Conservation (phyloP, 805 yeast genomes). For the Wickerhamiella dianesei region DNA sequence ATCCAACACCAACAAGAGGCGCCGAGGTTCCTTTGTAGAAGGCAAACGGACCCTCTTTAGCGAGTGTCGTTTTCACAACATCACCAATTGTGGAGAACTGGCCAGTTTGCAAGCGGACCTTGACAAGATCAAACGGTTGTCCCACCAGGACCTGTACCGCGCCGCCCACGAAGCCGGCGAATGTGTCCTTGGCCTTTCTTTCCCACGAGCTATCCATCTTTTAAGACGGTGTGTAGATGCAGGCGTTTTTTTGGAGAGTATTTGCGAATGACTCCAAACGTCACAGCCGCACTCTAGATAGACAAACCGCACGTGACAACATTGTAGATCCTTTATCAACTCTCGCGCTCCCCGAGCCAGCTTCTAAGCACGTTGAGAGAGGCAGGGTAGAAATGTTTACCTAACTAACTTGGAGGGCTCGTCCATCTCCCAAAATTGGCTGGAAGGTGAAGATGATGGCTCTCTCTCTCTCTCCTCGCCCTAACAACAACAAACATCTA, state of each 20-base stretch:
- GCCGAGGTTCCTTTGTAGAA: constrained; percentile 57
- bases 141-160: constrained; percentile 44
- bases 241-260: too few relatives aligned
- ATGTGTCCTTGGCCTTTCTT: constrained; percentile 40
- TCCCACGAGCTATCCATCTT: constrained; percentile 19
- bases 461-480: too few relatives aligned
- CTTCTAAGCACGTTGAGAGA: too few relatives aligned
- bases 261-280: too few relatives aligned
- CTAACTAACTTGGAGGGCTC: background rate
- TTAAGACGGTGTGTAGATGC: too few relatives aligned
- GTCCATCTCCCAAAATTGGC: too few relatives aligned
- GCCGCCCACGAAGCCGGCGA: constrained; percentile 43
- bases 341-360: too few relatives aligned
- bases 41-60: constrained; percentile 48
- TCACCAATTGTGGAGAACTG: constrained; percentile 39
- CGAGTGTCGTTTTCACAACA: constrained; percentile 40
- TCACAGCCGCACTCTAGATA: too few relatives aligned
- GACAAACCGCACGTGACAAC: background rate
- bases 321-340: background rate
- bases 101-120: constrained; percentile 60
- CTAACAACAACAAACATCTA: background rate
- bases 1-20: constrained; percentile 57
- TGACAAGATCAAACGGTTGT: constrained; percentile 59
- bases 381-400: too few relatives aligned
- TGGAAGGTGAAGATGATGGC: too few relatives aligned